These are phyloP conservation scores for Nigrospora osmanthi DNA, from an alignment of 2,329 filamentous ascomycete genomes.

Conservation along the genomic window DNA sequence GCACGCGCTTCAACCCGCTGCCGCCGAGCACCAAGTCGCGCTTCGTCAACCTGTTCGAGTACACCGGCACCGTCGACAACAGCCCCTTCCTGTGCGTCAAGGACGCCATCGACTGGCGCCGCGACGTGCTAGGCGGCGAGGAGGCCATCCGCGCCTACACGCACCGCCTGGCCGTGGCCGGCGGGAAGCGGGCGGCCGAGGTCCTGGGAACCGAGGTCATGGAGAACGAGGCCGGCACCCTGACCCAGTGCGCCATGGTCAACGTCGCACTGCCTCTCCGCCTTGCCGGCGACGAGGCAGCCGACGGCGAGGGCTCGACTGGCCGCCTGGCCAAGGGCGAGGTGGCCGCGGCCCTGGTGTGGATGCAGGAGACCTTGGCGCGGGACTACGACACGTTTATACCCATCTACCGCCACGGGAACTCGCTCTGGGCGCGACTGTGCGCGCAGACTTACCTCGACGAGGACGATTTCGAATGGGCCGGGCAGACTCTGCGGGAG, in stretches of 20 bases:
- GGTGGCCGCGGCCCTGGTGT: conserved; percentile 37
- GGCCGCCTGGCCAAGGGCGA: conserved; percentile 21
- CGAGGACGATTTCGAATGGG: conserved; percentile 67
- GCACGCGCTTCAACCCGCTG: conserved; percentile 28
- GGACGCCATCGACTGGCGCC: conserved; percentile 64
- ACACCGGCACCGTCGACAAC: conserved; percentile 68
- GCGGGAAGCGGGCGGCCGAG: conserved; percentile 50
- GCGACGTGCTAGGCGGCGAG: conserved; percentile 66
- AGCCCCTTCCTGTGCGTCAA: conserved; percentile 65
- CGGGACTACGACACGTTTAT: conserved; percentile 65
- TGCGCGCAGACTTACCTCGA: conserved; percentile 85
- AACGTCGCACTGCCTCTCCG: conserved; percentile 68
- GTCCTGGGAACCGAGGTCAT: conserved; percentile 64
- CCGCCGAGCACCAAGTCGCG: conserved; percentile 38
- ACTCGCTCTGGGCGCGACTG: conserved; percentile 61
- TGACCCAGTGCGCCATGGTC: conserved; percentile 61
- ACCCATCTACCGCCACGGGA: conserved; percentile 51
- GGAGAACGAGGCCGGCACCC: conserved; percentile 53
- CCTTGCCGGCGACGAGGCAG: conserved; percentile 13
- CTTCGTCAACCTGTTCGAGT: conserved; percentile 69
- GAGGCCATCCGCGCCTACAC: conserved; percentile 58
- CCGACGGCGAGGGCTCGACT: conserved; percentile 4
- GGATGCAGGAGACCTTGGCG: conserved; percentile 47
- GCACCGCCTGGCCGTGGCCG: conserved; percentile 53
- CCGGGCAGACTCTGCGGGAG: conserved; percentile 48